Evolutionary conservation across 2,329 filamentous ascomycete species (phyloP), one percentile per base, ranked within the genome.

Genomic region (Botryosphaeria dothidea): DNA sequence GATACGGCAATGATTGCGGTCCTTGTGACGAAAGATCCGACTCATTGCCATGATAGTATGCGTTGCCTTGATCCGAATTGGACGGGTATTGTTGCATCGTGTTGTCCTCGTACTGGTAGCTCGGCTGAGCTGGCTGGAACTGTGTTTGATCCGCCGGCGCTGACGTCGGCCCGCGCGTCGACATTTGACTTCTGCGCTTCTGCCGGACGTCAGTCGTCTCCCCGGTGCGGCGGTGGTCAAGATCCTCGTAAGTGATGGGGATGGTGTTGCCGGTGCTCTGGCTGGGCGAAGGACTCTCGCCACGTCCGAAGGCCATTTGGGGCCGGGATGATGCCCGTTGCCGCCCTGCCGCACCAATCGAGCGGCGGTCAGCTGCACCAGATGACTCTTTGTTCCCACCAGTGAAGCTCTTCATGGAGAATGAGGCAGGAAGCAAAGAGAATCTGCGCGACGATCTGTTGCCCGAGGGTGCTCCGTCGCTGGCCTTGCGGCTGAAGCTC

Each of bases 361-460:
- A 68, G 73, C 56, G 68, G 65, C 56, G 69, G 64, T 52, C 74
- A 68, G 56, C 70, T 67, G 69, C 45, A 71, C 70, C 58, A 23
- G 72, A 70, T 25, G 74, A 75, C 48, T 78, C 73, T 49, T 79
- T 74, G 45, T 74, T 72, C 25, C 70, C 73, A n/a, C 71, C 69
- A 49, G 68, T 67, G 71, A 79, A 73, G 77, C 77, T 75, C 62
- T 75, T 81, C 68, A 79, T 77, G 34, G 81, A 83, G 62, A 84
- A 77, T n/a, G 79, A 82, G 25, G 76, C 76, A 1, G 83, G 83
- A 23, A 85, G 68, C 66, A 84, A 78, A 1, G 82, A 84, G 72
- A 85, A 85, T 34, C 83, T 76, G 48, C 81, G 74, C 6, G 78
- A 79, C 3, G 77, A 72, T 65, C 82, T 65, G 63, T 60, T 45